Base-by-base conservation (phyloP, 2,329 filamentous ascomycete genomes). In the Calonectria pseudoreteaudii region DNA sequence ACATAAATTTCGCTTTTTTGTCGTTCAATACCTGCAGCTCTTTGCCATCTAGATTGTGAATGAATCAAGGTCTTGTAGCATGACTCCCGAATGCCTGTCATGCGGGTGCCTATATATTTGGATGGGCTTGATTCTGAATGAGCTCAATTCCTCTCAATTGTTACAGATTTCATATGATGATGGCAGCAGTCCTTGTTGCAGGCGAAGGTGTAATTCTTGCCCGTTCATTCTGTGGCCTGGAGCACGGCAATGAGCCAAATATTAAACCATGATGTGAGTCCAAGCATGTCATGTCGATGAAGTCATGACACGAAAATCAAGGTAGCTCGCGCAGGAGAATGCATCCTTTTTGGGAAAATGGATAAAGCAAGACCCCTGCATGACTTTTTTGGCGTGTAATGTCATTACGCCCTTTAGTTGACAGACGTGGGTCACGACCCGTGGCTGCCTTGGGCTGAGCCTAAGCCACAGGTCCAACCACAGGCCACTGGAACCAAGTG, bases 361-460 rank as follows among this genome's bases (percentile, higher is more conserved):
- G 26, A 13, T 13, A 36, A 60, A 34, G 31, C 23, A 28, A 44
- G 30, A 26, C 36, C 52, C 66, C 26, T 50, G 52, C 31, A 38
- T 68, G 14, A 6, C 52, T 44, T 44, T 41, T 52, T 31, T 31
- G 30, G 30, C 64, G 50, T 38, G 11, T 28, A 47, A 49, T 50
- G 72, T 76, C 68, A 65, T 38, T 66, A 23, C 77, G 78, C 78
- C 78, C 65, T 80, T 79, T 13, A n/a, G 74, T 80, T 70, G 68
- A 79, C 77, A 78, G 14, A 30, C 44, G 52, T 67, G 52, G 66
- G 68, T 52, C 50, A 49, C 60, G 36, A 14, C n/a, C 23, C 28
- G 50, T 18, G 50, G 41, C 49, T 73, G 66, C 71, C 71, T 73
- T 60, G 66, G 36, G 49, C 62, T 23, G 30, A 9, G 31, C n/a